Percentiles rank a stretch among this genome's conserved stretches.
Conservation (phyloP, 805 yeast genomes). For the Nakazawaea holstii region DNA sequence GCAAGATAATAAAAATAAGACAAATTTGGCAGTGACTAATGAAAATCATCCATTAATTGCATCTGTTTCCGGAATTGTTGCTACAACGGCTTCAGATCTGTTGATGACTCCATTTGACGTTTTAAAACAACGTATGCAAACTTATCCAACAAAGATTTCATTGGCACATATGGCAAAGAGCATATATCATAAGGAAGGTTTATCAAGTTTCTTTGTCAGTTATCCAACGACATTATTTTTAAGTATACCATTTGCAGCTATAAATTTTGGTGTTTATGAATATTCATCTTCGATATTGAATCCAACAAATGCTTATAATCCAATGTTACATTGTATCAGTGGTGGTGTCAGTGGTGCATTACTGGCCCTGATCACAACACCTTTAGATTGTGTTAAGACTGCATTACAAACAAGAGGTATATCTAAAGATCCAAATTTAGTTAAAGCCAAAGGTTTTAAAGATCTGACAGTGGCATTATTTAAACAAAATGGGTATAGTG, state of each 20-base stretch:
- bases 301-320: conserved; percentile 76
- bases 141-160: conserved; percentile 13
- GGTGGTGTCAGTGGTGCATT: conserved; percentile 94
- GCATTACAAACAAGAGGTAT: conserved; percentile 78
- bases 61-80: conserved; percentile 83
- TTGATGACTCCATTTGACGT: conserved; percentile 97
- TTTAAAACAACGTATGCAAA: conserved; percentile 91
- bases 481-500: conserved; percentile 50
- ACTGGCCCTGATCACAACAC: conserved; percentile 93
- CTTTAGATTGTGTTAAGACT: conserved; percentile 91
- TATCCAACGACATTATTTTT: conserved; percentile 91
- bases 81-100: conserved; percentile 91
- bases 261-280: conserved; percentile 91
- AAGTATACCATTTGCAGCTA: conserved; percentile 92
- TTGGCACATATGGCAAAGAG: conserved; percentile 13
- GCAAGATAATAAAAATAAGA: conserved; percentile 17
- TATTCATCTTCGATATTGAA: conserved; percentile 72
- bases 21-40: conserved; percentile 44
- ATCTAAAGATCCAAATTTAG: conserved; percentile 39
- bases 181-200: conserved; percentile 61
- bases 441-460: conserved; percentile 56
- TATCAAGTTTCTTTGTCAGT: conserved; percentile 81
- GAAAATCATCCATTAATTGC: conserved; percentile 79
- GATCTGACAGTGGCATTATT: conserved; percentile 70
- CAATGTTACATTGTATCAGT: conserved; percentile 83